Percentiles rank a stretch among this genome's conserved stretches.
Evolutionary conservation across 164 flowering plant genomes (phyloP).

Genomic region (Dillenia turbinata): DNA sequence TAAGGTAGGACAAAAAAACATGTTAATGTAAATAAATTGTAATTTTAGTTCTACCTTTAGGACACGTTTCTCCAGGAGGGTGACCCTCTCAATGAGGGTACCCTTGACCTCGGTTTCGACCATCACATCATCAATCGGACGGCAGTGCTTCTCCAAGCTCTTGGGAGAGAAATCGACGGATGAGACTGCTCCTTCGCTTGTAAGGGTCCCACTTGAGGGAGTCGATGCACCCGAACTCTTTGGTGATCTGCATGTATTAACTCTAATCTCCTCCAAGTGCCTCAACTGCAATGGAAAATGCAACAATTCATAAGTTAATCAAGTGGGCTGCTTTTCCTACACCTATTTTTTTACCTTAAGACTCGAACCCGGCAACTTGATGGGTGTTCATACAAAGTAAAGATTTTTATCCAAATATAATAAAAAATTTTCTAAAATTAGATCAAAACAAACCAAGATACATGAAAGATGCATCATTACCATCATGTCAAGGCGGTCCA

Average conservation of each 20-base stretch:
- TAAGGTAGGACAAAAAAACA: too few relatives aligned
- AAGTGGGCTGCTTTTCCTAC: not conserved
- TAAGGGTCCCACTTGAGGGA: constrained; percentile 38
- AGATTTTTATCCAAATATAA: too few relatives aligned
- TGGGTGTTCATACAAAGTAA: too few relatives aligned
- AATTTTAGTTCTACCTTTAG: constrained; percentile 34
- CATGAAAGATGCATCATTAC: constrained; percentile 16
- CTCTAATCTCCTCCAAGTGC: constrained; percentile 63
- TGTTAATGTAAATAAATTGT: too few relatives aligned
- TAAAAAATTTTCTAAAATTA: too few relatives aligned
- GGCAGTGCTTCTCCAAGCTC: constrained; percentile 62
- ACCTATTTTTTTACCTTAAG: too few relatives aligned
- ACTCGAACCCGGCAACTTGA: too few relatives aligned
- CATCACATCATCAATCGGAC: constrained; percentile 56
- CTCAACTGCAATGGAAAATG: constrained; percentile 33
- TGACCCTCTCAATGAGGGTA: constrained; percentile 53
- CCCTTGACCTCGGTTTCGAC: constrained; percentile 63
- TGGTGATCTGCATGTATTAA: constrained; percentile 25
- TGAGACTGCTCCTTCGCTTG: constrained; percentile 34
- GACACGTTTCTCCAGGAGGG: constrained; percentile 47
- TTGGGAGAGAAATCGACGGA: constrained; percentile 37
- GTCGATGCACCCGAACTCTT: constrained; percentile 51
- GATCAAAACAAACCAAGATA: not conserved
- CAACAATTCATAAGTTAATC: too few relatives aligned
- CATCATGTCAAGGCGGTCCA: constrained; percentile 58